These are phyloP conservation scores for Amphicarpaea edgeworthii DNA, from an alignment of 306 rosid species.

Conservation along the genomic window DNA sequence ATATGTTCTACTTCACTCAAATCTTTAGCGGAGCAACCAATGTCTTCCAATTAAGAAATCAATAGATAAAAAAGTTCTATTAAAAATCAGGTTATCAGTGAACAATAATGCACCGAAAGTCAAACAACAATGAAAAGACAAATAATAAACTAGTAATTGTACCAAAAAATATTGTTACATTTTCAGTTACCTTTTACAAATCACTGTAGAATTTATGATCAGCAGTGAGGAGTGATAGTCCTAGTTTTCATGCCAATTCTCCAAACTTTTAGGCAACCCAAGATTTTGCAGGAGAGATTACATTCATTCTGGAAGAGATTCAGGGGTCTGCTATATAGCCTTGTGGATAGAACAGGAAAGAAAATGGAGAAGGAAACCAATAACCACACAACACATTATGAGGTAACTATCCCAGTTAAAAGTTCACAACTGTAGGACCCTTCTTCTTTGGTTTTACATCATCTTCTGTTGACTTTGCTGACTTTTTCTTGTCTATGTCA, in stretches of 20 bases:
- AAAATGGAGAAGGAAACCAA: slow-evolving; percentile 32
- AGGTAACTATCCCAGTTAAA: slow-evolving; percentile 48
- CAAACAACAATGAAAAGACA: not conserved
- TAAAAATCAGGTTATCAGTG: not conserved
- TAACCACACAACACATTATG: slow-evolving; percentile 18
- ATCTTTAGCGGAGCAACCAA: too few relatives aligned
- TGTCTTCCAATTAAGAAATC: too few relatives aligned
- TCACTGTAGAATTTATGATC: not conserved
- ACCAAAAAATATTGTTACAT: slow-evolving; percentile 32
- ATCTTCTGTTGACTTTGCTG: slow-evolving; percentile 46
- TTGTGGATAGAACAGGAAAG: slow-evolving; percentile 4
- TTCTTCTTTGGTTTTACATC: slow-evolving; percentile 64
- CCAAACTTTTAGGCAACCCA: slow-evolving; percentile 2
- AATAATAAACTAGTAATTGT: not conserved
- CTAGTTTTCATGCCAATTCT: slow-evolving; percentile 24
- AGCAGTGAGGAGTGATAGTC: not conserved
- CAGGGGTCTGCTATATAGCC: slow-evolving; percentile 23
- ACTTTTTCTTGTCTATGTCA: slow-evolving; percentile 50
- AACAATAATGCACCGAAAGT: slow-evolving; percentile 15
- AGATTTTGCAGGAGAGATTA: not conserved
- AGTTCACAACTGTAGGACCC: slow-evolving; percentile 79
- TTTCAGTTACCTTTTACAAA: not conserved
- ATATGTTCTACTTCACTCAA: too few relatives aligned
- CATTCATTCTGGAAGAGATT: slow-evolving; percentile 39
- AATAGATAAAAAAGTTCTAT: too few relatives aligned